Percentiles rank a stretch among this genome's conserved stretches.
phyloP scores from a whole-genome alignment of 345 rosid species.

The Eucalyptus pauciflora region DNA sequence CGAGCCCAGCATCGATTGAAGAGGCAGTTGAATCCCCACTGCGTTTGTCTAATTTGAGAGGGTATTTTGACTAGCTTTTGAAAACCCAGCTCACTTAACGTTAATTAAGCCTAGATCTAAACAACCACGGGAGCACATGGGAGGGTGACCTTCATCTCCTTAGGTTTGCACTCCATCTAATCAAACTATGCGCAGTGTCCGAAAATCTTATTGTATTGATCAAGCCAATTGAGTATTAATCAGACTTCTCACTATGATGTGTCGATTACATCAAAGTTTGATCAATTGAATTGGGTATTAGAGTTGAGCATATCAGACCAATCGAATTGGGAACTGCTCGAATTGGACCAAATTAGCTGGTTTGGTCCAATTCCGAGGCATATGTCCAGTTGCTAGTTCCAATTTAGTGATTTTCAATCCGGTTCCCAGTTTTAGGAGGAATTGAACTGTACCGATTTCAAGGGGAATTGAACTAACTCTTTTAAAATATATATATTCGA shows the following conservation, averaged over 20 bases:
- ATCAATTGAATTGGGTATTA: background rate
- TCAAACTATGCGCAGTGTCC: background rate
- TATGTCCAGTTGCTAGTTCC: accelerated
- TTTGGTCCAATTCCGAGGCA: too few species aligned
- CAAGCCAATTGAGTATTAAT: accelerated
- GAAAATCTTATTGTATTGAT: too few species aligned
- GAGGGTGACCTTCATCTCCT: background rate
- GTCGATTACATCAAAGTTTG: accelerated
- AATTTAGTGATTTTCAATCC: accelerated
- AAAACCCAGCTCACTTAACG: background rate
- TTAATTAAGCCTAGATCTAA: background rate
- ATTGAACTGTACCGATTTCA: too few species aligned
- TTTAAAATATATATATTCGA: too few species aligned
- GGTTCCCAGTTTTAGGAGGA: accelerated
- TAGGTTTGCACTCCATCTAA: background rate
- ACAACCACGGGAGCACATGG: background rate
- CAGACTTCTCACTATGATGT: background rate
- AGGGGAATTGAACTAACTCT: too few species aligned
- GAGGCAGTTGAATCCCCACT: background rate
- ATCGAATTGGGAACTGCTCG: accelerated
- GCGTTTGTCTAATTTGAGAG: background rate
- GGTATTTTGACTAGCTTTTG: background rate
- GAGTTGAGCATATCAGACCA: accelerated
- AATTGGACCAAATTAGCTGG: accelerated
- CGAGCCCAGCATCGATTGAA: background rate